A percentile compares a stretch with the other conserved stretches of the same genome.
These are phyloP conservation scores for Colletotrichum cuscutae DNA, from an alignment of 2,329 filamentous ascomycete species.

Conservation along the genomic window DNA sequence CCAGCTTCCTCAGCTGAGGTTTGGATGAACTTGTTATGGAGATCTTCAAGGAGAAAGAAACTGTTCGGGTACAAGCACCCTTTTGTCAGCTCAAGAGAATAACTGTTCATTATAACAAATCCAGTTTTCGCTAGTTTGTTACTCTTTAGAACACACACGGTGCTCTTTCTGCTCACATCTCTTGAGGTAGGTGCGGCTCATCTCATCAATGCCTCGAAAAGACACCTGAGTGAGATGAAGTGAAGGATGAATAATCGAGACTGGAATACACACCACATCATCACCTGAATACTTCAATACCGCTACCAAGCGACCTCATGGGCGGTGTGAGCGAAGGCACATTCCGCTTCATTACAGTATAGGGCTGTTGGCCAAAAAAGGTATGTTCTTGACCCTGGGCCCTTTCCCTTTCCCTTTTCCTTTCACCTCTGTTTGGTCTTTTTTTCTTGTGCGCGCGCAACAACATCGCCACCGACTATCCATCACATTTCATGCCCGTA, in stretches of 20 bases:
- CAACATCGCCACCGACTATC: background rate
- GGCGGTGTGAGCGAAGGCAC: background rate
- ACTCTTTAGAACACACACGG: background rate
- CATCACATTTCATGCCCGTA: background rate
- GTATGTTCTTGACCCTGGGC: too few species aligned
- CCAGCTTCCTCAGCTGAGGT: background rate
- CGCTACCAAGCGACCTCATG: background rate
- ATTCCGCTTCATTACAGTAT: background rate
- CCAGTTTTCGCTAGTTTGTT: background rate
- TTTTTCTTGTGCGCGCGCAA: background rate
- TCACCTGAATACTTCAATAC: background rate
- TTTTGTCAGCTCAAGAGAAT: background rate
- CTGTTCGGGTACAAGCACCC: background rate
- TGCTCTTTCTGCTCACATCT: background rate
- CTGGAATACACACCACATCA: background rate
- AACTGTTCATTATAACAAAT: background rate
- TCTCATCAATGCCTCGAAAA: too few species aligned
- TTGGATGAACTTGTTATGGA: background rate
- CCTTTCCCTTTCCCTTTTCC: background rate
- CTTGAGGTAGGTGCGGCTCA: background rate
- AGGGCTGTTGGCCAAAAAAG: background rate
- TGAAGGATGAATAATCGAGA: background rate
- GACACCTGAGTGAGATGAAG: background rate
- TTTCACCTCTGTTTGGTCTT: background rate
- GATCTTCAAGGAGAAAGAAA: background rate